These are phyloP conservation scores for Leucosporidium scottii DNA, from an alignment of 768 basidiomycete species.

Conservation along the genomic window DNA sequence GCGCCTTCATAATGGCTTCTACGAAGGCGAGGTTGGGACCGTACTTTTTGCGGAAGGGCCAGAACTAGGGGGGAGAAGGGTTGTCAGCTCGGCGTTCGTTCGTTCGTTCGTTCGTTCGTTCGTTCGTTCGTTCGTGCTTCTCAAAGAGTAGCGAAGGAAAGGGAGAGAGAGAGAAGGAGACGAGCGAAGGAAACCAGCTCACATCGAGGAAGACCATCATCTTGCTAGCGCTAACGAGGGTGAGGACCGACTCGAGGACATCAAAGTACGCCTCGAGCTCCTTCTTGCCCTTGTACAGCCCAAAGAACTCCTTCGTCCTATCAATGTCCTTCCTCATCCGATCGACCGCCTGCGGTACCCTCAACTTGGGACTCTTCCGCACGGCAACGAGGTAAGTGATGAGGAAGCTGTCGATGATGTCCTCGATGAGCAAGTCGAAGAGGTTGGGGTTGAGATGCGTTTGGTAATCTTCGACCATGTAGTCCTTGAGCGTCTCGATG, in stretches of 20 bases:
- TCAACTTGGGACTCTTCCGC: slow-evolving; percentile 72
- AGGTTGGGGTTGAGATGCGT: slow-evolving; percentile 81
- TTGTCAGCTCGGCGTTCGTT: slow-evolving; percentile 51
- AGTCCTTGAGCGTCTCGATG: slow-evolving; percentile 90
- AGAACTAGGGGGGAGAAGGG: slow-evolving; percentile 15
- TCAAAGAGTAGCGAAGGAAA: slow-evolving; percentile 65
- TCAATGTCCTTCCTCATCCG: slow-evolving; percentile 75
- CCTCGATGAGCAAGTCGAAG: slow-evolving; percentile 84
- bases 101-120: slow-evolving; percentile 46
- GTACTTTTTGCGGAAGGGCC: slow-evolving; percentile 74
- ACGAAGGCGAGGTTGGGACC: slow-evolving; percentile 89
- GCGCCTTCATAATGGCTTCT: slow-evolving; percentile 77
- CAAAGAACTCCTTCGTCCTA: slow-evolving; percentile 72
- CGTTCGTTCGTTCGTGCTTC: slow-evolving; percentile 57
- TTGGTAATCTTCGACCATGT: slow-evolving; percentile 83
- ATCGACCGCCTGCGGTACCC: slow-evolving; percentile 75
- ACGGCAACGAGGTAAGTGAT: slow-evolving; percentile 83
- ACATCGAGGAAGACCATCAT: slow-evolving; percentile 35
- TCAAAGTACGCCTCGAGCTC: slow-evolving; percentile 79
- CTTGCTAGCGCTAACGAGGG: slow-evolving; percentile 25
- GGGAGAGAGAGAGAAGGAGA: slow-evolving; percentile 56
- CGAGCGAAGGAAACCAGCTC: background rate
- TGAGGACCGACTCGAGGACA: slow-evolving; percentile 62
- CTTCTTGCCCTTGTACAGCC: slow-evolving; percentile 62
- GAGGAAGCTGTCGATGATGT: slow-evolving; percentile 83